Evolutionary conservation across 257 asterid species (phyloP).

Genomic region (Scutellaria baicalensis): DNA sequence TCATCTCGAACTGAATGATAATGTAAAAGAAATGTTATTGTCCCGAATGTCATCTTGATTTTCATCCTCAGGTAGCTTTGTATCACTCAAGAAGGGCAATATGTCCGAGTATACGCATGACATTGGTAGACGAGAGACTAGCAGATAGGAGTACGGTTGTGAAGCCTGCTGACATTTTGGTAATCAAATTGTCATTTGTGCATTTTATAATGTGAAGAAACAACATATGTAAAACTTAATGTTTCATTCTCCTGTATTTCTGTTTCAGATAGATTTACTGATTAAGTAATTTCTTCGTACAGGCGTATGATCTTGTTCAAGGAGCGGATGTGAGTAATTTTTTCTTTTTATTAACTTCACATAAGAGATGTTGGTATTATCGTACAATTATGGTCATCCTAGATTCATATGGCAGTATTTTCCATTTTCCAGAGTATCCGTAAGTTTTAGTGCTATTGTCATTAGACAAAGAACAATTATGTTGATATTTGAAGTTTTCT

Average conservation of each 20-base stretch:
- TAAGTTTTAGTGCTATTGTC: neutral
- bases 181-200: conserved; percentile 17
- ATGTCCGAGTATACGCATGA: conserved; percentile 42
- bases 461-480: neutral
- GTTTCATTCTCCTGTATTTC: neutral
- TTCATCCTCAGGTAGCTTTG: conserved; percentile 31
- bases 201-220: neutral
- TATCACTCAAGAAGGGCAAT: conserved; percentile 27
- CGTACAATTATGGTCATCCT: neutral
- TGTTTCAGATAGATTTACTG: conserved; percentile 13
- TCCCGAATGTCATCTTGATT: neutral
- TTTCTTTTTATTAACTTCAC: conserved; percentile 1
- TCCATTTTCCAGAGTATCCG: neutral
- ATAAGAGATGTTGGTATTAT: neutral
- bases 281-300: conserved; percentile 27
- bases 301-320: conserved; percentile 96
- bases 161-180: conserved; percentile 84
- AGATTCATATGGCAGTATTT: neutral
- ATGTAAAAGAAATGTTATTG: neutral
- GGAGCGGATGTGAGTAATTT: conserved; percentile 74
- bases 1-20: neutral
- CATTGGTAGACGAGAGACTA: conserved; percentile 49
- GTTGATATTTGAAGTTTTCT: neutral
- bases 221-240: neutral
- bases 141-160: conserved; percentile 28